Conservation (phyloP, 2,329 filamentous ascomycete genomes). For the Parastagonospora nodorum region DNA sequence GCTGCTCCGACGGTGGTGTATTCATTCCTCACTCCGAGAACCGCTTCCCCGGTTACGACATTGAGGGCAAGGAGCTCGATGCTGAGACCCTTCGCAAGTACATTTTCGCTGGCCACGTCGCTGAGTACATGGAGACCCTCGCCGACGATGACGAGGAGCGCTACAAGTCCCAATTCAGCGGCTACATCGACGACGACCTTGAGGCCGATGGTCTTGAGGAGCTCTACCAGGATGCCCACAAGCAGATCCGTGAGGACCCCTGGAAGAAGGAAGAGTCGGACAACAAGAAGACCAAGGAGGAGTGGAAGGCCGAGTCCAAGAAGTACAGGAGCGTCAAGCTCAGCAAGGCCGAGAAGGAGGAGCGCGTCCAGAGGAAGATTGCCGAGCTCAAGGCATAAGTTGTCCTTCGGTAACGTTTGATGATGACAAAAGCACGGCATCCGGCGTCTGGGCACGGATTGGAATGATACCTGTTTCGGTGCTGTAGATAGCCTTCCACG, state of each 20-base stretch:
- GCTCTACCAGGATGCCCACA: conserved; percentile 91
- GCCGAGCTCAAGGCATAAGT: conserved; percentile 68
- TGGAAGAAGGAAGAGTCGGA: conserved; percentile 86
- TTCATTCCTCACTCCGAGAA: conserved; percentile 98
- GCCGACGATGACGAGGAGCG: conserved; percentile 99
- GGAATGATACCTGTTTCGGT: conserved; percentile 34
- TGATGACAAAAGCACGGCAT: conserved; percentile 43
- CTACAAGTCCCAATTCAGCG: conserved; percentile 96
- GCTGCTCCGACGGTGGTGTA: conserved; percentile 97
- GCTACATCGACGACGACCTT: conserved; percentile 96
- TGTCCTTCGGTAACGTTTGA: conserved; percentile 22
- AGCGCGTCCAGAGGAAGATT: conserved; percentile 89
- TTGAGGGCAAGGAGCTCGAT: conserved; percentile 97
- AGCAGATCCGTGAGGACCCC: conserved; percentile 95
- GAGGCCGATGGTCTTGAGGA: conserved; percentile 98
- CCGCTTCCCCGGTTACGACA: conserved; percentile 98
- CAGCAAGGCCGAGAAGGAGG: conserved; percentile 80
- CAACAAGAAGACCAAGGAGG: conserved; percentile 94
- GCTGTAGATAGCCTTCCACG: conserved; percentile 39
- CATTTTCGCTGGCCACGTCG: conserved; percentile 98
- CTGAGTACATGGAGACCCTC: conserved; percentile 99
- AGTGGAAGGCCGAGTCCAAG: conserved; percentile 94
- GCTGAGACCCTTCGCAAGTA: conserved; percentile 97
- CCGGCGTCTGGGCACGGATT: conserved; percentile 44
- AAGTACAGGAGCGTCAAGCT: conserved; percentile 83